Percentiles rank a stretch among this genome's conserved stretches.
Evolutionary conservation across 495 filamentous ascomycete genomes (phyloP).

Genomic region (Durotheca rogersii): DNA sequence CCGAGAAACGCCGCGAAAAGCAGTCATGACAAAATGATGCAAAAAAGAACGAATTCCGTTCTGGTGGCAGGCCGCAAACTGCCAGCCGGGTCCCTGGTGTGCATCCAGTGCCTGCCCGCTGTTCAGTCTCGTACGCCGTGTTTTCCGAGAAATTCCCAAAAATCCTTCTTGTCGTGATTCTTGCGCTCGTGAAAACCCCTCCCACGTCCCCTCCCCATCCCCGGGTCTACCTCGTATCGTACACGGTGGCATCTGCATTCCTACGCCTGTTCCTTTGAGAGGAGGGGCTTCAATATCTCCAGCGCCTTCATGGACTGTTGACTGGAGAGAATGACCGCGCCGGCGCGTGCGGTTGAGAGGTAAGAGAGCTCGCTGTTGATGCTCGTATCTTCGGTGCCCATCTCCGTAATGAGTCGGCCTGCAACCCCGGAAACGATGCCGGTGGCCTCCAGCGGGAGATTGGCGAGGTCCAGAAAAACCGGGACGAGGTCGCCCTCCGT

Average conservation of each 20-base stretch:
- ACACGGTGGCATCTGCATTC: conserved; percentile 3
- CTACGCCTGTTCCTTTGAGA: conserved; percentile 33
- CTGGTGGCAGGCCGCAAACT: not conserved
- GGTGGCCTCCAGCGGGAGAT: conserved; percentile 82
- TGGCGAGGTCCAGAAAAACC: conserved; percentile 81
- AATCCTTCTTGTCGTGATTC: conserved; percentile 17
- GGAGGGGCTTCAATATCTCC: conserved; percentile 58
- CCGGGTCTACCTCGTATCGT: conserved; percentile 16
- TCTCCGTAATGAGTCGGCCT: conserved; percentile 65
- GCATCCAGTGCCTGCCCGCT: conserved; percentile 21
- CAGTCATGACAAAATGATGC: conserved; percentile 1
- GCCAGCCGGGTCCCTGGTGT: conserved; percentile 2
- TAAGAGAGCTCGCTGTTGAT: conserved; percentile 84
- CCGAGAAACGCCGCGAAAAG: conserved; percentile 1
- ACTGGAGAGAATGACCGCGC: conserved; percentile 81
- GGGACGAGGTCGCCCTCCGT: conserved; percentile 81
- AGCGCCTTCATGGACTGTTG: conserved; percentile 71
- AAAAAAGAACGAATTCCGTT: not conserved
- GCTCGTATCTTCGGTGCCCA: conserved; percentile 45
- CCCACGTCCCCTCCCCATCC: not conserved
- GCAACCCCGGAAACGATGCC: conserved; percentile 94
- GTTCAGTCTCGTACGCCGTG: conserved; percentile 16
- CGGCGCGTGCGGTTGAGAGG: conserved; percentile 82
- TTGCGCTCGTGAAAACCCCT: not conserved
- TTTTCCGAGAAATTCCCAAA: conserved; percentile 3